phyloP scores from a whole-genome alignment of 192 early-diverging fungal genomes.

The Diversispora eburnea region DNA sequence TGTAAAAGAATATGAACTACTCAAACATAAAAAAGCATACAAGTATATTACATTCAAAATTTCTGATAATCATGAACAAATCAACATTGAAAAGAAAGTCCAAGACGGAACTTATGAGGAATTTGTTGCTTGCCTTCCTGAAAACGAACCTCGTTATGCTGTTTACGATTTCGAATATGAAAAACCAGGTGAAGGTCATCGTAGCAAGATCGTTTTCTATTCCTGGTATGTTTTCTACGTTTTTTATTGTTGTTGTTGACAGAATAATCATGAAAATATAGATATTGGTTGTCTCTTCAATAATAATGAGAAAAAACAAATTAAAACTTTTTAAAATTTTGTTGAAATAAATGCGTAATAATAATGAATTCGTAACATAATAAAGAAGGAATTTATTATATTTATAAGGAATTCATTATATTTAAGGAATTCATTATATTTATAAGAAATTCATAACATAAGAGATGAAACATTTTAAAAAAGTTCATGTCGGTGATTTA shows the following conservation, averaged over 20 bases:
- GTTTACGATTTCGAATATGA: constrained; percentile 86
- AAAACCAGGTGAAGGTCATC: constrained; percentile 57
- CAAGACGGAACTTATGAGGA: constrained; percentile 55
- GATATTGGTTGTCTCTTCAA: too few relatives aligned
- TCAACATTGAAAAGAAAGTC: constrained; percentile 64
- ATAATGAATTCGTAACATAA: too few relatives aligned
- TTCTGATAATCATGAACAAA: constrained; percentile 58
- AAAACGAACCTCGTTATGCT: constrained; percentile 74
- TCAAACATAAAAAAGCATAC: constrained; percentile 73
- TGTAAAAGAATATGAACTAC: constrained; percentile 59
- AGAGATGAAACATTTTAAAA: too few relatives aligned
- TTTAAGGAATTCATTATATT: too few relatives aligned
- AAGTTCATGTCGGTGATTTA: too few relatives aligned
- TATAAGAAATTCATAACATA: too few relatives aligned
- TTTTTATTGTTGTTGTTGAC: background rate
- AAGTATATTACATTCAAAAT: constrained; percentile 84
- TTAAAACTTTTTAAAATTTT: too few relatives aligned
- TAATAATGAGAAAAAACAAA: too few relatives aligned
- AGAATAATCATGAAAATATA: too few relatives aligned
- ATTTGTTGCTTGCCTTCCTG: constrained; percentile 65
- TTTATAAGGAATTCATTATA: too few relatives aligned
- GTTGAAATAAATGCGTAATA: too few relatives aligned
- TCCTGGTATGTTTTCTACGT: constrained; percentile 56
- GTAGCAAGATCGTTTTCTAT: constrained; percentile 86
- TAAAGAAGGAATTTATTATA: too few relatives aligned